Conservation (phyloP, 1,284 basidiomycete species). For the Naganishia albida region DNA sequence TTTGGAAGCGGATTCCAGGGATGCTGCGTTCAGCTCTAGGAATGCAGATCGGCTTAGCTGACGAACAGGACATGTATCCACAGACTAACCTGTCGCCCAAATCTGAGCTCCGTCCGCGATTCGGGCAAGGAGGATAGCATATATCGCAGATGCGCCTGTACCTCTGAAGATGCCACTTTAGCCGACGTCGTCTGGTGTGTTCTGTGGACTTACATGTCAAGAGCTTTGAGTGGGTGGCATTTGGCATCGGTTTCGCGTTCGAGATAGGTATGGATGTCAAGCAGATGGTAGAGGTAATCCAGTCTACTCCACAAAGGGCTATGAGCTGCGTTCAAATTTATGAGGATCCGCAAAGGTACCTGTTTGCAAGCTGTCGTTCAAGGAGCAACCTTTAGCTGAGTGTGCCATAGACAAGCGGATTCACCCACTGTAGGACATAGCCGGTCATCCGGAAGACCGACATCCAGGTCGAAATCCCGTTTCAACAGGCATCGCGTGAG, state of each 20-base stretch:
- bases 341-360: constrained; percentile 38
- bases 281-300: constrained; percentile 74
- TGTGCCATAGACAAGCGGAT: too few species aligned
- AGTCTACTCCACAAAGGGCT: constrained; percentile 57
- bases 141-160: constrained; percentile 87
- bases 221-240: constrained; percentile 42
- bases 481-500: constrained; percentile 74
- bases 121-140: constrained; percentile 73
- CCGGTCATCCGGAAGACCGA: constrained; percentile 68
- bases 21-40: constrained; percentile 69
- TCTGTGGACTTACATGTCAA: constrained; percentile 58
- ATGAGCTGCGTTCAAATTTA: neutral
- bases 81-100: constrained; percentile 66
- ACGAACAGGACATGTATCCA: neutral
- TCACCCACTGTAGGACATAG: constrained; percentile 77
- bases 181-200: too few species aligned
- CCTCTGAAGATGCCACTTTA: too few species aligned
- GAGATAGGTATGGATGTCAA: constrained; percentile 59
- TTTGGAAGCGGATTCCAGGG: constrained; percentile 59
- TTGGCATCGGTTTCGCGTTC: constrained; percentile 38
- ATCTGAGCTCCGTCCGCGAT: constrained; percentile 63
- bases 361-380: constrained; percentile 46
- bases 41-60: neutral
- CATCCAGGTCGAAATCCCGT: constrained; percentile 68
- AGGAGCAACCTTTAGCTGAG: neutral